Evolutionary conservation across 257 asterid species (phyloP), one percentile per base, ranked within the genome.

Genomic region (Ilex aquifolium): DNA sequence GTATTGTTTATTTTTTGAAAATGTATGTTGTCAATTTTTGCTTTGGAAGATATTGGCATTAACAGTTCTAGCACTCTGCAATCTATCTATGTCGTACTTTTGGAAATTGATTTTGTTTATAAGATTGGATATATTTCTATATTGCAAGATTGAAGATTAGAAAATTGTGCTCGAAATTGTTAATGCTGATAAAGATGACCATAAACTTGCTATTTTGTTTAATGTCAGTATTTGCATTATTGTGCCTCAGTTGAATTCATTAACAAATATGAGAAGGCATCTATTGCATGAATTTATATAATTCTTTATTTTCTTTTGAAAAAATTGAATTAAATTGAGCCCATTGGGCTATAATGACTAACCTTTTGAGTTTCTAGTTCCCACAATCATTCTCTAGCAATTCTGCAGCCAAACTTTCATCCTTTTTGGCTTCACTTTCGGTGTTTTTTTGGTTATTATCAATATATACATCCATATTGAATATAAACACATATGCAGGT

Each of bases 401-500:
- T n/a, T 11, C 54, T 53, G 57, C 11, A 2, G 57, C 30, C 10
- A 53, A 53, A 21, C 57, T 3, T 15, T 53, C 30, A 53, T 21
- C 4, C 15, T 7, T 53, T 53, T 14, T 3, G 27, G 57, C 15
- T 29, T 53, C 57, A 53, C 27, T 32, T 51, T 63, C 30, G 46
- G 52, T 21, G 56, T 64, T 61, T 44, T 56, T 65, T 54, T 59
- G 56, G 8, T 36, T 36, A 36, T 36, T 36, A 36, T 36, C 7
- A 4, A 36, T 8, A 36, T 36, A 36, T 0, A 0, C 8, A 36
- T 36, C 42, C 8, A 36, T 36, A 36, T 36, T 8, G 5, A 4
- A 36, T 36, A 36, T 1, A 36, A 36, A 36, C 7, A 8, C 42
- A 3, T 49, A 59, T 62, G 71, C 81, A 91, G 98, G 96, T 74